Base-by-base conservation (phyloP, 2,329 filamentous ascomycete genomes). In the Immersiporthe knoxdaviesiana region DNA sequence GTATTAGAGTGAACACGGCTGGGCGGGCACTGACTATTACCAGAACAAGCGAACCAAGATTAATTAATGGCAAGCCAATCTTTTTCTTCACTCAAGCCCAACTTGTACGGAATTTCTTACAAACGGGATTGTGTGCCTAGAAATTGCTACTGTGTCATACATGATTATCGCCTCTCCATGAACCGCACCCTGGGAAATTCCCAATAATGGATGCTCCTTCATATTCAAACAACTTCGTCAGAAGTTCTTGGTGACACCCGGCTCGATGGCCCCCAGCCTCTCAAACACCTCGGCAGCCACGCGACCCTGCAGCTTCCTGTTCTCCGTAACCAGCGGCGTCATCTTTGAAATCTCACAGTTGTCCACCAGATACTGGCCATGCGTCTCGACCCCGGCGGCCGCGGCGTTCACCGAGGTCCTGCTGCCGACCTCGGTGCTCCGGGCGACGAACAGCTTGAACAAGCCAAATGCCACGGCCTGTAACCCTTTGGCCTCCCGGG, bases 361-460 rank as follows among this genome's bases (percentile, higher is more conserved):
- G 0, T 72, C 74, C 67, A 79, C 27, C 41, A 63, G 68, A 41
- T 78, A 81, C 32, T 79, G 74, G 0, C 79, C 79, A 47, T 78
- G 73, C 0, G 70, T 78, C 47, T 80, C 80, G 0, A 63, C 47
- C 0, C 78, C 78, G 4, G 75, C 76, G 1, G 78, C 47, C 1
- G 78, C 63, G 0, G 74, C 78, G 44, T 77, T 61, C 0, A 80
- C 75, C 2, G 80, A 71, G 0, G 74, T 73, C 0, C 79, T 75
- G 41, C 77, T 78, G 0, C 85, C 85, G 63, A 81, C 80, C 73
- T 87, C 85, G 0, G 81, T 79, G 0, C 78, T 79, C 0, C 84
- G 78, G 0, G 81, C 84, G 7, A 66, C 18, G 12, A 84, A 41
- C 10, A 82, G 32, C 16, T 66, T 66, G 11, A 59, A 32, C 10